Evolutionary conservation across 169 alveolate genomes (phyloP), one percentile per base, ranked within the genome.

Genomic region (Cryptosporidium sp.): DNA sequence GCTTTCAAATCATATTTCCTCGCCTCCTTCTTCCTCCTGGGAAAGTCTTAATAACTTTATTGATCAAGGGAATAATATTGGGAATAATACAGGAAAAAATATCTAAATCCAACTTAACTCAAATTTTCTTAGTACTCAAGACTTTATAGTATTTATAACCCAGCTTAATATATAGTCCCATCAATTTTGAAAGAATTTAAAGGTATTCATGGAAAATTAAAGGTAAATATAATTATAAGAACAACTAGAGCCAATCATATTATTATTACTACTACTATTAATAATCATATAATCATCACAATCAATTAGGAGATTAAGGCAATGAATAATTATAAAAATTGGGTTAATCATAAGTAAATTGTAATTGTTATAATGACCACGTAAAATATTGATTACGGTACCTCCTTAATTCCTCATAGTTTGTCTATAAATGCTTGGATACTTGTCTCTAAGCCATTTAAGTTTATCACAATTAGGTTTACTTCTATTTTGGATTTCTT

Each of bases 381-480:
- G 12, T 14, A 16, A 48, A 48, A 48, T 48, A 48, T 48, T 48
- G 23, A 16, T 2, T 33, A n/a, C 23, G 21, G n/a, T 29, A 29
- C 39, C 69, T 10, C 73, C 39, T 53, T 39, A 80, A 14, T 48
- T 45, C 48, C 89, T 80, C 73, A 80, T 80, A 26, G 75, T 62
- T 42, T 80, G 89, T 42, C 51, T 80, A 65, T 80, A 80, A 9
- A 80, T 80, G 53, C 68, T 29, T 16, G 89, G 89, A 48, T 80
- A 80, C 48, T 37, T 62, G 3, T 80, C 89, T 48, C 75, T 80
- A 33, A 80, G 89, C 89, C 89, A 80, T 26, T 65, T 80, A 29
- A 80, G 67, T 45, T 80, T 80, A 44, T 80, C 89, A 31, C 89
- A 80, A 48, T 80, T 80, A 18, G 89, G 89, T 10, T 80, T 80